Percentiles rank a stretch among this genome's conserved stretches.
These are phyloP conservation scores for Botrytis medusae DNA, from an alignment of 2,329 filamentous ascomycete species.

Conservation along the genomic window DNA sequence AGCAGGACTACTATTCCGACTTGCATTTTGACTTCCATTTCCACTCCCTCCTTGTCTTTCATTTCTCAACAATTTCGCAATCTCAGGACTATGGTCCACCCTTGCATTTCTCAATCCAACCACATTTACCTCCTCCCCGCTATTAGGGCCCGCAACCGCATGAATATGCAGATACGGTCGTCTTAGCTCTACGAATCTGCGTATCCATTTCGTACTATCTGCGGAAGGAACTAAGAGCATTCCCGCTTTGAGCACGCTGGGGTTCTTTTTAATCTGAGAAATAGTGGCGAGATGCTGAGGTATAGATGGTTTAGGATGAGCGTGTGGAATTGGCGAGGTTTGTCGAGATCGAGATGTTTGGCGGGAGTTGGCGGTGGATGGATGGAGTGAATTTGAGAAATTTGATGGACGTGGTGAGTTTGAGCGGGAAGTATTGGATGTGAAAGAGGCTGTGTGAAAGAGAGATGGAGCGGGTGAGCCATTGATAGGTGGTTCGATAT, in stretches of 20 bases:
- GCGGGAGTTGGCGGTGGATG: constrained; percentile 36
- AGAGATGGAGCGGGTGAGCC: constrained; percentile 48
- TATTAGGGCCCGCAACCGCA: constrained; percentile 56
- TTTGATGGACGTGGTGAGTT: constrained; percentile 27
- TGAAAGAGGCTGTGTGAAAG: constrained; percentile 42
- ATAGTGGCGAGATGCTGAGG: constrained; percentile 72
- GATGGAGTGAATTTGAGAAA: constrained; percentile 14
- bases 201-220: constrained; percentile 81
- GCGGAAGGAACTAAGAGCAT: constrained; percentile 84
- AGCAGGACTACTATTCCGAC: neutral
- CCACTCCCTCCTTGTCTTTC: constrained; percentile 24
- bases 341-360: constrained; percentile 14
- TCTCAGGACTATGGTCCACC: constrained; percentile 89
- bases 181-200: constrained; percentile 88
- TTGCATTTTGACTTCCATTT: neutral
- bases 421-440: constrained; percentile 44
- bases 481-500: constrained; percentile 68
- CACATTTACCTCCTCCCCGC: constrained; percentile 86
- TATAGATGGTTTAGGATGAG: constrained; percentile 33
- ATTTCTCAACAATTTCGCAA: constrained; percentile 67
- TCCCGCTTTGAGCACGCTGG: constrained; percentile 77
- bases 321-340: constrained; percentile 1
- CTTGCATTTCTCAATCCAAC: constrained; percentile 86
- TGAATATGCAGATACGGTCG: constrained; percentile 91
- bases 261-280: constrained; percentile 76